Evolutionary conservation across 2,329 filamentous ascomycete genomes (phyloP), one percentile per base, ranked within the genome.

Genomic region (Phialophora macrospora): DNA sequence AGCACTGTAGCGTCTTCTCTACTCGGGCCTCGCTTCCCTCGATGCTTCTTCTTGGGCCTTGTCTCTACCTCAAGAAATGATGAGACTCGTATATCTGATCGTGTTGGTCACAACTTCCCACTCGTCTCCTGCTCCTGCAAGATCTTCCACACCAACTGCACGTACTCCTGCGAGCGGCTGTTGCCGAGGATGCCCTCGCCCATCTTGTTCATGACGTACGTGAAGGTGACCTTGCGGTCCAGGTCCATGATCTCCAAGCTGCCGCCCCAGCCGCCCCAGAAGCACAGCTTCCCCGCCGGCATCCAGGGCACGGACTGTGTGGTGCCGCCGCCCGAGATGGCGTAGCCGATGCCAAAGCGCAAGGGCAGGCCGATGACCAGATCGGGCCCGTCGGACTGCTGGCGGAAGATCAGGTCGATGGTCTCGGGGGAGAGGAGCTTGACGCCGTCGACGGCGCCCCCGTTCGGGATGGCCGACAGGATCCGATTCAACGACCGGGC

Each of bases 171-270:
- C 2, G 72, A 73, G 2, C 70, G 71, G 0, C 56, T 55, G 46
- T 74, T 77, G 0, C 77, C 77, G n/a, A 77, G 3, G 1, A 72
- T 70, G 6, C 73, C 74, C 1, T 17, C 0, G 1, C 61, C 72
- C 79, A 83, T 81, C 61, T 76, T 79, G 64, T 82, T 83, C 80
- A 83, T 82, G 2, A 74, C 72, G 72, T 83, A 83, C 0, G 73
- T 71, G 32, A 83, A 77, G 0, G 81, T 83, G 64, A 83, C 70
- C 17, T 74, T 70, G 2, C 76, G 70, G 34, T 81, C 78, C 4
- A 77, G 46, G 68, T 84, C 82, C 75, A 83, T 80, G 30, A 83
- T 65, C 3, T 75, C 67, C 1, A 80, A 62, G 0, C 80, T 81
- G 0, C 82, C 81, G 11, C 81, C 81, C 77, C 77, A 82, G 0